A percentile compares a stretch with the other conserved stretches of the same genome.
Conservation (phyloP, 2,329 filamentous ascomycete genomes). For the Epichloe sp. region DNA sequence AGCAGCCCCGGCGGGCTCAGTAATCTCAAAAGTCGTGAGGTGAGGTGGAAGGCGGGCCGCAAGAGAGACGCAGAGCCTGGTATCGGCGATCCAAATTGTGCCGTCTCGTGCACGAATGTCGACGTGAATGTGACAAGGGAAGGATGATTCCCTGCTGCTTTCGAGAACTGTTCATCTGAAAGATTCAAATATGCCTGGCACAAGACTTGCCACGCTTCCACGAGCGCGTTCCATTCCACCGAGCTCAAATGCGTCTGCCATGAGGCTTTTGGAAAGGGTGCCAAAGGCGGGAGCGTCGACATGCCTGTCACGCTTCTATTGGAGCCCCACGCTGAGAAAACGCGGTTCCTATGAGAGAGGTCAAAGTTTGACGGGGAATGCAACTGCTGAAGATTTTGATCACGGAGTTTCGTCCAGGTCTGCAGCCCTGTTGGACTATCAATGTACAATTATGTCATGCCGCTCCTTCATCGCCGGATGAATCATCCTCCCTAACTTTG, state of each 20-base stretch:
- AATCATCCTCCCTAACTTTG: constrained; percentile 6
- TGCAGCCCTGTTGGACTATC: neutral
- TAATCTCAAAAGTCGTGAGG: constrained; percentile 38
- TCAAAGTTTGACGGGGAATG: neutral
- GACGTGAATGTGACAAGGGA: constrained; percentile 28
- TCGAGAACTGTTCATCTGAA: constrained; percentile 39
- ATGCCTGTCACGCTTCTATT: constrained; percentile 16
- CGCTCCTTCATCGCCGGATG: constrained; percentile 7
- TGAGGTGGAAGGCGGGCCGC: constrained; percentile 51
- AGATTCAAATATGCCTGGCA: constrained; percentile 51
- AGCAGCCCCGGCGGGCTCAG: constrained; percentile 37
- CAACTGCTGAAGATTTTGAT: neutral
- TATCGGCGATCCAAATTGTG: constrained; percentile 12
- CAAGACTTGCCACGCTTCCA: constrained; percentile 64
- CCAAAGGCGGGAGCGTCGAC: constrained; percentile 46
- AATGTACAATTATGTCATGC: neutral
- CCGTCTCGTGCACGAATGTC: constrained; percentile 50
- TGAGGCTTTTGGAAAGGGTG: constrained; percentile 57
- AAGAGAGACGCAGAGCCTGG: constrained; percentile 33
- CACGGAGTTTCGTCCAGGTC: neutral
- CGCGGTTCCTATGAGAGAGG: neutral
- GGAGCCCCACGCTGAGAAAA: too few species aligned
- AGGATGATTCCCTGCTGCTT: constrained; percentile 37
- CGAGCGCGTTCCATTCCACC: constrained; percentile 63
- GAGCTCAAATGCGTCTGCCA: constrained; percentile 54